Evolutionary conservation across 2,329 filamentous ascomycete genomes (phyloP), one percentile per base, ranked within the genome.

Genomic region (Bipolaris victoriae): DNA sequence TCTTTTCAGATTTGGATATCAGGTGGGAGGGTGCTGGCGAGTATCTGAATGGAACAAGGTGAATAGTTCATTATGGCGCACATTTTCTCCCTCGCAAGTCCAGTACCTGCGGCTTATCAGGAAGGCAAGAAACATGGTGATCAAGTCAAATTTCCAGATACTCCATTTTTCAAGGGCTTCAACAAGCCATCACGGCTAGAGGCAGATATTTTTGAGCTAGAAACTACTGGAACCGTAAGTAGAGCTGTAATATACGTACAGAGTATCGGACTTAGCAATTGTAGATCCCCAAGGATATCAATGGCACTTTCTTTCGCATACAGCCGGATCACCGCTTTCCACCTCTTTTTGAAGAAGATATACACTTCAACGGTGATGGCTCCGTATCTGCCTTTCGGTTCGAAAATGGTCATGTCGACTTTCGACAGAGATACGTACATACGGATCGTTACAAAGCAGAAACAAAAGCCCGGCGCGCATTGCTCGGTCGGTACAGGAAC

Each of bases 401-500:
- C 50, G 67, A 78, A 18, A 64, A 78, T 49, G 78, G 78, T 1
- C 76, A 76, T 55, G 78, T 77, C 2, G 72, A 79, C 57, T 78
- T 80, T 62, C 77, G 76, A 55, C 77, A 78, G 26, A 69, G 75
- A 36, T 81, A 76, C 60, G 76, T 80, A 18, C 73, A 77, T 18
- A 81, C 79, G 0, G 77, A 80, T 50, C 69, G 78, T 1, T 80
- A 73, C 60, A 70, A 74, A 46, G 69, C 72, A 9, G 78, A 81
- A 60, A 74, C 67, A 3, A 70, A 69, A 36, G 78, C 77, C 1
- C 53, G 73, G 13, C 74, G 67, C 35, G 68, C 73, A 1, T 67
- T 87, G 13, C 84, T 87, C 50, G 84, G 84, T 0, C 76, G 80
- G 40, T 87, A 87, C 60, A 76, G 84, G 16, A 87, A 87, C 64